These are phyloP conservation scores for Ganoderma lucidum DNA, from an alignment of 1,284 basidiomycete genomes.

Conservation along the genomic window DNA sequence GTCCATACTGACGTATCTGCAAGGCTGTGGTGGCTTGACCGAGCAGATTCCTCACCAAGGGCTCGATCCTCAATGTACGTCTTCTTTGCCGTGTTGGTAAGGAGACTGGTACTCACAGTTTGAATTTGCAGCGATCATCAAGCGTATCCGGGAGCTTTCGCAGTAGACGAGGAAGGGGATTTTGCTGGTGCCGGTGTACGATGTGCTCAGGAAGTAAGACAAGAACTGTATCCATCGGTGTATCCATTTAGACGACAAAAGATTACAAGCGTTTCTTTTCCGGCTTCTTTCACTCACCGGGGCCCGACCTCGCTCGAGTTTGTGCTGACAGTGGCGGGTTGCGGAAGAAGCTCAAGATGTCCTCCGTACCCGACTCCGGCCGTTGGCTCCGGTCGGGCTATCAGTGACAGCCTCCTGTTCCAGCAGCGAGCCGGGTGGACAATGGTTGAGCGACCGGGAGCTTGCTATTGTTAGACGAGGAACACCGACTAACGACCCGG, in stretches of 20 bases:
- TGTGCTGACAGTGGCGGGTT: background rate
- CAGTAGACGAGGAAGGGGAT: slow-evolving; percentile 34
- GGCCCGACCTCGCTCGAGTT: background rate
- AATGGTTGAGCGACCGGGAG: background rate
- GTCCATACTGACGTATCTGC: background rate
- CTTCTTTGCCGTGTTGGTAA: slow-evolving; percentile 1
- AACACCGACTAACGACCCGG: background rate
- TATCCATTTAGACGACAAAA: slow-evolving; percentile 13
- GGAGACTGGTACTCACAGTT: slow-evolving; percentile 22
- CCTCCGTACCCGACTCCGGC: background rate
- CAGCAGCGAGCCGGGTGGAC: background rate
- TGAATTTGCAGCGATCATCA: slow-evolving; percentile 62
- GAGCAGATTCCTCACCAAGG: slow-evolving; percentile 84
- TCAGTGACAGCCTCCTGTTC: too few relatives aligned
- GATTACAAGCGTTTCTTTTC: background rate
- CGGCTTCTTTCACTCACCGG: background rate
- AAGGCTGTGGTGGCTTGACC: slow-evolving; percentile 78
- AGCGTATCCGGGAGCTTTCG: slow-evolving; percentile 65
- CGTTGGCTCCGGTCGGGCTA: too few relatives aligned
- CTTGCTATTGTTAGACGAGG: background rate
- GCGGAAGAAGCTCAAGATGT: background rate
- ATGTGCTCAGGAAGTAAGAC: slow-evolving; percentile 17
- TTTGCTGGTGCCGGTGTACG: slow-evolving; percentile 23
- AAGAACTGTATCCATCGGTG: slow-evolving; percentile 13
- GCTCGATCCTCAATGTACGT: slow-evolving; percentile 75